A percentile compares a stretch with the other conserved stretches of the same genome.
Conservation (phyloP, 1,284 basidiomycete genomes). For the Lentinus polychrous region DNA sequence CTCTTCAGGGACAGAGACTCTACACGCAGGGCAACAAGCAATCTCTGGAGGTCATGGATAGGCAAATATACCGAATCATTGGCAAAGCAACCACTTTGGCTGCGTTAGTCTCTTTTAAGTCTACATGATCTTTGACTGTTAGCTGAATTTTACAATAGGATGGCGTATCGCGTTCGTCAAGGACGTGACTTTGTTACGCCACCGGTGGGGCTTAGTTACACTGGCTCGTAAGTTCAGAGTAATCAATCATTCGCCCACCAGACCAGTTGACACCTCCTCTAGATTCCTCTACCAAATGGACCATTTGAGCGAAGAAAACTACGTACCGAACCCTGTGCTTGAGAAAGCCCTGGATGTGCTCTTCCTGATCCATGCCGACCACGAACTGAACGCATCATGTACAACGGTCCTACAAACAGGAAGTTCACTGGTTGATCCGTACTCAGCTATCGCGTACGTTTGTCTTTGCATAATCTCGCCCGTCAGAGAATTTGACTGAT, state of each 20-base stretch:
- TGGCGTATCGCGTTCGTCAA: constrained; percentile 86
- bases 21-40: constrained; percentile 63
- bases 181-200: constrained; percentile 84
- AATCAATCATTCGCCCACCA: not conserved
- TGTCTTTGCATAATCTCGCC: not conserved
- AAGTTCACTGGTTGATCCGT: constrained; percentile 84
- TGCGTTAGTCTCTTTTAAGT: constrained; percentile 42
- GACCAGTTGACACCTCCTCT: not conserved
- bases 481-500: constrained; percentile 1
- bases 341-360: constrained; percentile 80
- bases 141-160: constrained; percentile 34
- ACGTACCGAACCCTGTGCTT: constrained; percentile 74
- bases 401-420: constrained; percentile 82
- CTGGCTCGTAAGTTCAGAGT: constrained; percentile 57
- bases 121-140: not conserved
- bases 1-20: constrained; percentile 70
- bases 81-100: constrained; percentile 85
- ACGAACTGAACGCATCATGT: constrained; percentile 79
- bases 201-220: constrained; percentile 74
- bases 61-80: constrained; percentile 82
- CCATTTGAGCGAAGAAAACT: constrained; percentile 65
- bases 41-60: constrained; percentile 76
- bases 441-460: constrained; percentile 71
- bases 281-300: constrained; percentile 89
- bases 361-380: constrained; percentile 85